Base-by-base conservation (phyloP, 129 eudicot genomes). In the Solidago caesia region DNA sequence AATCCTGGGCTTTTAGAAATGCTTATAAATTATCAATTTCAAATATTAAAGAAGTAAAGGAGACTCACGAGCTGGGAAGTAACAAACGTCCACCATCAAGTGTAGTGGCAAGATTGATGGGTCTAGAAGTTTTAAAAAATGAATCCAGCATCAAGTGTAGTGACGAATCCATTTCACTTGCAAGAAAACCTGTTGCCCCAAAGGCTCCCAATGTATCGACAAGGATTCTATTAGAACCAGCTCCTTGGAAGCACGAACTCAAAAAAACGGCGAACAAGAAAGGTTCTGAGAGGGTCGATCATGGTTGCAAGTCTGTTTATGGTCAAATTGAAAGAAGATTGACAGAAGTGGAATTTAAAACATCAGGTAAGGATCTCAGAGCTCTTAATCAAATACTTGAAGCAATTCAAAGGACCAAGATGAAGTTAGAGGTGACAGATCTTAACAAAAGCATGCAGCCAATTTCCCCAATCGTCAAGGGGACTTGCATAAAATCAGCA, bases 341-440 rank as follows among this genome's bases (percentile, higher is more conserved):
- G 87, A 74, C 85, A 4, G 91, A 85, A 26, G 83, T 88, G 14
- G 93, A 91, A 79, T 94, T 91, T 82, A 85, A 79, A 74, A 87
- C 74, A 64, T 94, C 99, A 2, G 97, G 99, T 16, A 94, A 94
- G 81, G 97, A 94, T 84, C 93, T 91, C 64, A 84, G 97, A 81
- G 99, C 96, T 61, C 90, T 94, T 15, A 91, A 94, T 76, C 99
- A 94, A 80, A 91, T 94, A 69, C 93, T 91, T 44, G 97, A 94
- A 76, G 88, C 99, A 77, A 88, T 94, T 85, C 84, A 88, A 68
- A 85, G 82, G 52, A 87, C 86, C 56, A 85, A 86, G 68, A 81
- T 75, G 72, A 81, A 56, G 71, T 65, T 80, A 45, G 92, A 85
- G 77, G 66, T 63, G 2, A 69, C 72, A 53, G 86, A 72, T 44